Evolutionary conservation across 805 yeast species (phyloP).

Genomic region (Yamadazyma akitaensis): DNA sequence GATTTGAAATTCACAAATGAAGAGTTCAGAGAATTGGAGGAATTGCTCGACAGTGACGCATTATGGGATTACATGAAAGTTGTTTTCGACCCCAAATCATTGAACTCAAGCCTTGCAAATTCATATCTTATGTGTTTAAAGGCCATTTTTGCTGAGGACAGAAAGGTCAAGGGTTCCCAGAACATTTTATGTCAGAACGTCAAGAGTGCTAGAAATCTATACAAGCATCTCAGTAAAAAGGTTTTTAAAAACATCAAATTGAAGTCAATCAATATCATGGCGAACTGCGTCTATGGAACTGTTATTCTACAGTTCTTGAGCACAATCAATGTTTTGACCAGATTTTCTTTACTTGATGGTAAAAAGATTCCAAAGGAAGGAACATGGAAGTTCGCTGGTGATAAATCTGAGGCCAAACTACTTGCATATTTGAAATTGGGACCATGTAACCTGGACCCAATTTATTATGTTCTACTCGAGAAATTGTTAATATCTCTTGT

Average conservation of each 20-base stretch:
- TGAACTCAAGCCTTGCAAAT: slow-evolving; percentile 32
- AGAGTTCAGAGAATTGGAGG: slow-evolving; percentile 15
- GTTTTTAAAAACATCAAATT: slow-evolving; percentile 44
- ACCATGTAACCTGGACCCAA: slow-evolving; percentile 49
- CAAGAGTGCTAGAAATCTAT: slow-evolving; percentile 22
- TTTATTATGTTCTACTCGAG: slow-evolving; percentile 39
- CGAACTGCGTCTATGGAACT: slow-evolving; percentile 43
- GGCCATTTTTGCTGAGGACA: slow-evolving; percentile 17
- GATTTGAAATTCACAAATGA: slow-evolving; percentile 12
- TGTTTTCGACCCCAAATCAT: slow-evolving; percentile 20
- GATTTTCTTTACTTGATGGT: slow-evolving; percentile 16
- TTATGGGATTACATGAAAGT: slow-evolving; percentile 33
- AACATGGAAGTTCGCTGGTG: slow-evolving; percentile 53
- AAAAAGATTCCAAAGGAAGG: slow-evolving; percentile 38
- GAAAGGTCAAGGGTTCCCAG: slow-evolving; percentile 3
- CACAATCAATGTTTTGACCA: slow-evolving; percentile 41
- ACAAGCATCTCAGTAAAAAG: slow-evolving; percentile 42
- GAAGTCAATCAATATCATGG: slow-evolving; percentile 23
- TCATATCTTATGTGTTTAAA: slow-evolving; percentile 22
- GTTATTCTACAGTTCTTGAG: slow-evolving; percentile 48
- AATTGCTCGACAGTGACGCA: slow-evolving; percentile 23
- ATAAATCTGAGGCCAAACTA: slow-evolving; percentile 39
- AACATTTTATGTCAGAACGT: slow-evolving; percentile 14
- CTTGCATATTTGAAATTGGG: slow-evolving; percentile 49
- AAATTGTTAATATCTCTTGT: slow-evolving; percentile 18